Evolutionary conservation across 306 rosid species (phyloP).

Genomic region (Gynostemma pentaphyllum): DNA sequence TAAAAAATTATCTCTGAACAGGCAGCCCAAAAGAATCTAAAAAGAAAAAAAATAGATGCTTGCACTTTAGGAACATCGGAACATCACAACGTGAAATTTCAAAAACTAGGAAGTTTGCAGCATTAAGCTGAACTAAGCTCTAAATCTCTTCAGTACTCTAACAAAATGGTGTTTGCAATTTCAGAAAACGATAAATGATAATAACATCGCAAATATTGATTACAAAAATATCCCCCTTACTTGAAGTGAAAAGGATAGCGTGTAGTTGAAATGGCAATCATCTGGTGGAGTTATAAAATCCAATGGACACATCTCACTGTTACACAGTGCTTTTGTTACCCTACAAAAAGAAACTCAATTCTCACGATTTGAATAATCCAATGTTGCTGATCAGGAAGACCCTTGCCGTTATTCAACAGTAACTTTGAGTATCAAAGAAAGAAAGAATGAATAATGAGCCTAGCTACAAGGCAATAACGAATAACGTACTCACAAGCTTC

Average conservation of each 20-base stretch:
- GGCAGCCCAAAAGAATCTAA: not conserved
- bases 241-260: slow-evolving; percentile 92
- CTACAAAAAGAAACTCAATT: slow-evolving; percentile 33
- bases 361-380: not conserved
- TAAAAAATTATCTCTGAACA: not conserved
- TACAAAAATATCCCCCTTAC: slow-evolving; percentile 39
- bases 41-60: not conserved
- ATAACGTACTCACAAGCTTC: slow-evolving; percentile 57
- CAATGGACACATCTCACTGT: slow-evolving; percentile 64
- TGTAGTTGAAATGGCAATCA: slow-evolving; percentile 92
- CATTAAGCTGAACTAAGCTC: too few relatives aligned
- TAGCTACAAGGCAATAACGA: slow-evolving; percentile 13
- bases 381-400: not conserved
- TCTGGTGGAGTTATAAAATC: slow-evolving; percentile 97
- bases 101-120: too few relatives aligned
- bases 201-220: not conserved
- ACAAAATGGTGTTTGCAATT: not conserved
- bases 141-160: too few relatives aligned
- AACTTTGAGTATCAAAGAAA: slow-evolving; percentile 8
- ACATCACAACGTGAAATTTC: too few relatives aligned
- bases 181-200: not conserved
- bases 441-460: slow-evolving; percentile 6
- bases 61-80: too few relatives aligned
- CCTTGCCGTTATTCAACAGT: not conserved
- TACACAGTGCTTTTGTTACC: slow-evolving; percentile 72